A percentile compares a stretch with the other conserved stretches of the same genome.
These are phyloP conservation scores for Didymella glomerata DNA, from an alignment of 2,329 filamentous ascomycete genomes.

Conservation along the genomic window DNA sequence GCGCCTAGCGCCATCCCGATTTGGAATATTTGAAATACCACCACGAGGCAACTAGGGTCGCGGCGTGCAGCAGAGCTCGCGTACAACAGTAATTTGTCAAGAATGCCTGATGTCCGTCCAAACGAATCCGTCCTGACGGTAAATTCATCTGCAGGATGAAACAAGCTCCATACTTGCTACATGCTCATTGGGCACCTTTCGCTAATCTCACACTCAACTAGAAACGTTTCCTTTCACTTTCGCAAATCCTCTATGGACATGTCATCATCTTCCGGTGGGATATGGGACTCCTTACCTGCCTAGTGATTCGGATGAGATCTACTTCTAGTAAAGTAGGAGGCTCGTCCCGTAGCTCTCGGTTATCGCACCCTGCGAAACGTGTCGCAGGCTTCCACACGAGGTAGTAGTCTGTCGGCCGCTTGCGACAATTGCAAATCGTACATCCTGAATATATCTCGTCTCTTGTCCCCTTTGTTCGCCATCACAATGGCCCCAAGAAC, in stretches of 20 bases:
- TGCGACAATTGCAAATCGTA: constrained; percentile 33
- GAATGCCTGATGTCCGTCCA: constrained; percentile 6
- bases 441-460: constrained; percentile 24
- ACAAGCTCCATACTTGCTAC: neutral
- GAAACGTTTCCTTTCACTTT: constrained; percentile 3
- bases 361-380: constrained; percentile 2
- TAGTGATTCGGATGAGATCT: neutral
- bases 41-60: constrained; percentile 19
- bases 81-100: constrained; percentile 34
- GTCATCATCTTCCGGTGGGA: constrained; percentile 2
- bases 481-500: constrained; percentile 17
- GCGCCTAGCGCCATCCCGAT: constrained; percentile 30
- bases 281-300: neutral
- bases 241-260: neutral
- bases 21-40: constrained; percentile 43
- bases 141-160: constrained; percentile 9
- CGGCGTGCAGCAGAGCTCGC: constrained; percentile 9
- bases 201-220: constrained; percentile 6
- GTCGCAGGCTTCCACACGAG: constrained; percentile 12
- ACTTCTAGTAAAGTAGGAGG: neutral
- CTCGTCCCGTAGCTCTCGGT: constrained; percentile 4
- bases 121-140: constrained; percentile 6
- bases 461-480: neutral
- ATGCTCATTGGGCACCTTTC: constrained; percentile 22
- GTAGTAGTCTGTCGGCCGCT: constrained; percentile 6